phyloP scores from a whole-genome alignment of 129 eudicot genomes.

The Mikania micrantha region DNA sequence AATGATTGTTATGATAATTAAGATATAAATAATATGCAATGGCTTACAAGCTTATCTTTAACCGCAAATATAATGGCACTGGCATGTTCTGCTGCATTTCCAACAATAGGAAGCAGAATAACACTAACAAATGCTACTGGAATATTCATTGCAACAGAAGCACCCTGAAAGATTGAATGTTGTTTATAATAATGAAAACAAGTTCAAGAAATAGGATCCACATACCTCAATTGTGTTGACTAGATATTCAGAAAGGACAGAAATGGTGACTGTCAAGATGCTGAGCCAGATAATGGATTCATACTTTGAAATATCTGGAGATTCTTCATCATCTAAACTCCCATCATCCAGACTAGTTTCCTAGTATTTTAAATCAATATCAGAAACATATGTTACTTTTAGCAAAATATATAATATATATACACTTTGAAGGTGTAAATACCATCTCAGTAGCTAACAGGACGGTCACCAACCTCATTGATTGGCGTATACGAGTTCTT shows the following conservation, averaged over 20 bases:
- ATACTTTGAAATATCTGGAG: constrained; percentile 57
- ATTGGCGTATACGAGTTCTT: constrained; percentile 39
- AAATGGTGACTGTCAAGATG: constrained; percentile 49
- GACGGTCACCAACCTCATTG: constrained; percentile 31
- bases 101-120: constrained; percentile 79
- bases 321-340: constrained; percentile 50
- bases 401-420: background rate
- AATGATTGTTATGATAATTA: background rate
- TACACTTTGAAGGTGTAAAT: background rate
- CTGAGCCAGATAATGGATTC: constrained; percentile 58
- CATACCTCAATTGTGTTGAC: constrained; percentile 80
- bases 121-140: constrained; percentile 78
- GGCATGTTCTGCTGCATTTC: constrained; percentile 97
- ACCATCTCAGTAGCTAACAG: constrained; percentile 13
- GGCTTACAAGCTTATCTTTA: constrained; percentile 80
- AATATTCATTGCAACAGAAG: constrained; percentile 63
- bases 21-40: background rate
- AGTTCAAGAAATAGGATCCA: background rate
- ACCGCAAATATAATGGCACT: constrained; percentile 81
- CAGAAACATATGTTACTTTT: background rate
- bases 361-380: constrained; percentile 22
- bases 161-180: constrained; percentile 47
- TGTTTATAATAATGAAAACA: background rate
- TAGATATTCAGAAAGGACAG: constrained; percentile 69
- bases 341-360: constrained; percentile 37